Base-by-base conservation (phyloP, 2,329 filamentous ascomycete species). In the Ilyonectria robusta region DNA sequence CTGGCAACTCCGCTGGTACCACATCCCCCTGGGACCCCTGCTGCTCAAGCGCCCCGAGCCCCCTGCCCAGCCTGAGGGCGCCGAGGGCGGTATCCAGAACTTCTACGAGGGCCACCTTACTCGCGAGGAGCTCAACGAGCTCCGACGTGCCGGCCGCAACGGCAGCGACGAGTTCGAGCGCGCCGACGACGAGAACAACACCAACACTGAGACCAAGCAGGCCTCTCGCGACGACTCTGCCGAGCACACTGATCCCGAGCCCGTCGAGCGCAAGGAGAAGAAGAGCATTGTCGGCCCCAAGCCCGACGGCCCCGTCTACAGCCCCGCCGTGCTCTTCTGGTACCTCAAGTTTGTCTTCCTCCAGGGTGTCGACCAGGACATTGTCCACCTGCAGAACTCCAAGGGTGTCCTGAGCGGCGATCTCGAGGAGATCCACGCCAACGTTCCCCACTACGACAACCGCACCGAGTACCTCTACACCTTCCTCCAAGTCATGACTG, bases 11-110 rank as follows among this genome's bases (percentile, higher is more conserved):
- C 85, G 85, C 65, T 81, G 84, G 80, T 90, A 82, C 77, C 82
- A 90, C 70, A 81, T 91, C 61, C 69, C 82, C 67, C 74, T 84
- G 29, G 89, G 89, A 0, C 88, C 86, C 21, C 78, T 89, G 0
- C 82, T 90, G 1, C 83, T 88, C 40, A 78, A 76, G 23, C 84
- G 84, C 8, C 79, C 78, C 2, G 76, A 80, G 0, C 78, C 81
- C 0, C 81, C 83, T 4, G 75, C 81, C 69, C 93, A 94, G 83
- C 92, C 89, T 19, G 88, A 94, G 81, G 91, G 91, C 8, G 79
- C 89, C 8, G 92, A 92, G 3, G 80, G 79, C 56, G 81, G 77
- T 8, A 80, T 89, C 42, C 81, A 83, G 62, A 81, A 89, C 74
- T 89, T 87, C 75, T 90, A 90, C 76, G 82, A 80, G 55, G 88